Conservation (phyloP, 2,329 filamentous ascomycete genomes). For the Aplosporella prunicola region DNA sequence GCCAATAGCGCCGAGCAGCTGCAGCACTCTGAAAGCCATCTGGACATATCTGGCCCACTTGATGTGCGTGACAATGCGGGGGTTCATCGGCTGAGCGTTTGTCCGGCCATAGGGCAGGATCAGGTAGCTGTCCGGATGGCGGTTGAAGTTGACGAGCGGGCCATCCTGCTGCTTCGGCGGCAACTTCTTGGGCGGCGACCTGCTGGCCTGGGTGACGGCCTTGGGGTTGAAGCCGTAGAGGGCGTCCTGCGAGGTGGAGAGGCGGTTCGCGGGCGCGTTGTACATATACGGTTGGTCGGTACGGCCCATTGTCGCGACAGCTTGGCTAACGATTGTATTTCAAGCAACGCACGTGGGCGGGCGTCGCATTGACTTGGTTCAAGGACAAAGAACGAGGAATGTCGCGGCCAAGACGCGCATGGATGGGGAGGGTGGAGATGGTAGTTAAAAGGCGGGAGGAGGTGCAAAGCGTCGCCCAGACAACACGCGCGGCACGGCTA, state of each 20-base stretch:
- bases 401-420: not conserved
- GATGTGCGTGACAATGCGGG: conserved; percentile 60
- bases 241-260: conserved; percentile 44
- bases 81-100: conserved; percentile 57
- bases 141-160: conserved; percentile 72
- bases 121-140: conserved; percentile 69
- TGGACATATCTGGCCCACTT: conserved; percentile 60
- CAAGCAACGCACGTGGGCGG: too few species aligned
- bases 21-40: conserved; percentile 55
- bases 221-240: conserved; percentile 70
- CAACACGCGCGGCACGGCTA: conserved; percentile 5
- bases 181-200: conserved; percentile 41
- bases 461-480: conserved; percentile 2
- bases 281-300: conserved; percentile 65
- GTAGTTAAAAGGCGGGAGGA: conserved; percentile 2
- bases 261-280: conserved; percentile 41
- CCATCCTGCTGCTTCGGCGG: conserved; percentile 57
- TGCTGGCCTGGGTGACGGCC: conserved; percentile 71
- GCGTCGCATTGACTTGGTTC: too few species aligned
- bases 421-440: conserved; percentile 7
- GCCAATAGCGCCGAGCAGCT: conserved; percentile 60
- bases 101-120: conserved; percentile 54
- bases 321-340: too few species aligned
- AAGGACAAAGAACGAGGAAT: not conserved
- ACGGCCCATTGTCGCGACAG: conserved; percentile 30